phyloP scores from a whole-genome alignment of 2,329 filamentous ascomycete genomes.

The Amauroascus verrucosus region DNA sequence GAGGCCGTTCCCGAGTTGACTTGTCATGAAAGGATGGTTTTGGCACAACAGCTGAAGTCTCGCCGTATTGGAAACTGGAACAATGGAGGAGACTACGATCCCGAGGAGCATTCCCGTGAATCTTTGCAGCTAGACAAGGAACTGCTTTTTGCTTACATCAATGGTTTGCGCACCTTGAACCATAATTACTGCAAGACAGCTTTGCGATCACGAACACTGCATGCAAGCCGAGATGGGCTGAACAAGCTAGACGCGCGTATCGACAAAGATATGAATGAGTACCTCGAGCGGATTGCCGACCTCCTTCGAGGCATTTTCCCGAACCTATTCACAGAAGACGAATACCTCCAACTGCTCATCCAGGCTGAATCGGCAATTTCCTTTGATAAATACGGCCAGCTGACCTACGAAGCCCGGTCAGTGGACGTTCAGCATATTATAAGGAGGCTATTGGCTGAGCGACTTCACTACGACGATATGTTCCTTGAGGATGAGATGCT shows the following conservation, averaged over 20 bases:
- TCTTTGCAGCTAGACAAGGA: conserved; percentile 31
- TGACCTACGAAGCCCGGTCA: conserved; percentile 16
- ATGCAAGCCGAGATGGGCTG: not conserved
- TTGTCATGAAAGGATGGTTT: conserved; percentile 33
- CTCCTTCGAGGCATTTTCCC: conserved; percentile 35
- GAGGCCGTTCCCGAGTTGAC: conserved; percentile 23
- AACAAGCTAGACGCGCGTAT: conserved; percentile 2
- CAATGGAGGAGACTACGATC: conserved; percentile 14
- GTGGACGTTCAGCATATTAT: conserved; percentile 26
- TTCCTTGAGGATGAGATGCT: conserved; percentile 30
- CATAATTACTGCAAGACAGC: conserved; percentile 27
- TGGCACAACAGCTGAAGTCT: conserved; percentile 22
- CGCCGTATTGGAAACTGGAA: conserved; percentile 8
- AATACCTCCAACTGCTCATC: conserved; percentile 28
- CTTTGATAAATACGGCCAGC: conserved; percentile 13
- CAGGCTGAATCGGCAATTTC: conserved; percentile 13
- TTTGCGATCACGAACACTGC: conserved; percentile 23
- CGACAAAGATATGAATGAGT: conserved; percentile 19
- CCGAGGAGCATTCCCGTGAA: conserved; percentile 31
- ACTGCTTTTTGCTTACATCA: conserved; percentile 34
- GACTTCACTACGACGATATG: conserved; percentile 24
- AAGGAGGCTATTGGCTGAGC: conserved; percentile 28
- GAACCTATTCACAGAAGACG: conserved; percentile 30
- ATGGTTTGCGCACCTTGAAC: conserved; percentile 30
- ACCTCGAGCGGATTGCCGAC: conserved; percentile 29